Conservation (phyloP, 345 rosid species). For the Rhodamnia argentea region DNA sequence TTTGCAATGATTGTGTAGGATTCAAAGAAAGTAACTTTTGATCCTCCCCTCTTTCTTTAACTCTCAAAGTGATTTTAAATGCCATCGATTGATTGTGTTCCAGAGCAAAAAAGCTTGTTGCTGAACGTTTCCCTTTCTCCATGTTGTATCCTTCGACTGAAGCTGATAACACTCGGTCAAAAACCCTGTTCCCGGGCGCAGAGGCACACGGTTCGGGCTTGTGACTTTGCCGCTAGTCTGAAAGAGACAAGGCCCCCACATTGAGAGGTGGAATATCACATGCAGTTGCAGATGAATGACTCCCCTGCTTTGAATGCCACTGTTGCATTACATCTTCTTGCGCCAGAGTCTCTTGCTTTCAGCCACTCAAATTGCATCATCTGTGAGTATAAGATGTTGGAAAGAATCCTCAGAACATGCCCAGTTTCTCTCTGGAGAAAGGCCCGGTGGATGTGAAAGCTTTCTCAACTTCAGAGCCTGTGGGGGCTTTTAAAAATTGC, state of each 20-base stretch:
- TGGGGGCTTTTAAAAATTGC: not conserved
- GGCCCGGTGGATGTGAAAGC: not conserved
- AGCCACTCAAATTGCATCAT: constrained; percentile 13
- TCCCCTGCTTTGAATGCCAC: constrained; percentile 18
- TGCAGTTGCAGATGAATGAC: constrained; percentile 26
- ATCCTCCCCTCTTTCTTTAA: not conserved
- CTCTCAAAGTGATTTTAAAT: not conserved
- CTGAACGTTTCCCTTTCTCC: not conserved
- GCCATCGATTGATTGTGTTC: not conserved
- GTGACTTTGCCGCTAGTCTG: not conserved
- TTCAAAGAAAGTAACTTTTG: not conserved
- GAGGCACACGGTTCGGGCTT: not conserved
- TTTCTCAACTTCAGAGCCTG: not conserved
- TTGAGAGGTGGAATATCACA: constrained; percentile 65
- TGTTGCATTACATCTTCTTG: constrained; percentile 66
- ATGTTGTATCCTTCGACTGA: not conserved
- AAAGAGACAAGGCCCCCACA: constrained; percentile 6
- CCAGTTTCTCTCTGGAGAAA: not conserved
- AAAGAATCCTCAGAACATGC: not conserved
- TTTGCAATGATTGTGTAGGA: not conserved
- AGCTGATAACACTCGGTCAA: not conserved
- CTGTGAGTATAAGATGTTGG: constrained; percentile 12
- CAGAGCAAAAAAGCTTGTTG: not conserved
- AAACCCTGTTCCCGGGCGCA: constrained; percentile 5
- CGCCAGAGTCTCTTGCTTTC: constrained; percentile 10